phyloP scores from a whole-genome alignment of 192 early-diverging fungal species.

The Irineochytrium annulatum region DNA sequence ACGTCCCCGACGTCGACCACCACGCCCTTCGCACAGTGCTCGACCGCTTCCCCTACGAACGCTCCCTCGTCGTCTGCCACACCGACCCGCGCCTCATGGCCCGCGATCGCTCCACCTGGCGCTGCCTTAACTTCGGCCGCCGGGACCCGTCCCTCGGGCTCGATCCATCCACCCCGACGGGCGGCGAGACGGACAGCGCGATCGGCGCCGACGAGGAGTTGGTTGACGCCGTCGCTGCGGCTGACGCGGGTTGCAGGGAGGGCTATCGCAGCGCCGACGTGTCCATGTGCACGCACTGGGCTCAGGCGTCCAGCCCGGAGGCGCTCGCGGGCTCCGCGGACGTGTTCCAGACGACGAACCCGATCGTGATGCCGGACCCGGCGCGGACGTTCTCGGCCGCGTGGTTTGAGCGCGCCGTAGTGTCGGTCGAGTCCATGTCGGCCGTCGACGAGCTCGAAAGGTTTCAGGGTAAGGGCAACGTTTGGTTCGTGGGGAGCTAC shows the following conservation, averaged over 20 bases:
- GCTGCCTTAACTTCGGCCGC: constrained; percentile 45
- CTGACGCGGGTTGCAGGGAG: not conserved
- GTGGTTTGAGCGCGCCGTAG: constrained; percentile 44
- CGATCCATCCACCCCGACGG: constrained; percentile 14
- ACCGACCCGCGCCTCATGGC: constrained; percentile 48
- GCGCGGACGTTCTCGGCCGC: constrained; percentile 26
- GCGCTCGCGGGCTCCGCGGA: constrained; percentile 1
- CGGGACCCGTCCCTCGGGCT: constrained; percentile 16
- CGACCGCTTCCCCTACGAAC: constrained; percentile 37
- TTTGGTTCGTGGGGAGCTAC: constrained; percentile 51
- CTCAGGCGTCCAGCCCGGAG: not conserved
- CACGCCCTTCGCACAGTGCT: constrained; percentile 12
- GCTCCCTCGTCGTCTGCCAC: constrained; percentile 44
- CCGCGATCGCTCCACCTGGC: constrained; percentile 25
- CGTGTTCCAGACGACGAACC: constrained; percentile 50
- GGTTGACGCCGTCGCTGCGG: not conserved
- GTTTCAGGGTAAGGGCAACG: constrained; percentile 33
- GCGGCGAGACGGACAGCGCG: not conserved
- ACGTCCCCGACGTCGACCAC: not conserved
- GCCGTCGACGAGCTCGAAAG: constrained; percentile 27
- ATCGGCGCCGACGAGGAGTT: not conserved
- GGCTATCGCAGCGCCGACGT: too few species aligned
- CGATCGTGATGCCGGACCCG: constrained; percentile 29
- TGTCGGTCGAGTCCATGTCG: constrained; percentile 24
- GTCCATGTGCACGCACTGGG: too few species aligned